Evolutionary conservation across 225 moss, liverwort and hornwort genomes (phyloP), one percentile per base, ranked within the genome.

Genomic region (Rhytidiadelphus loreus): DNA sequence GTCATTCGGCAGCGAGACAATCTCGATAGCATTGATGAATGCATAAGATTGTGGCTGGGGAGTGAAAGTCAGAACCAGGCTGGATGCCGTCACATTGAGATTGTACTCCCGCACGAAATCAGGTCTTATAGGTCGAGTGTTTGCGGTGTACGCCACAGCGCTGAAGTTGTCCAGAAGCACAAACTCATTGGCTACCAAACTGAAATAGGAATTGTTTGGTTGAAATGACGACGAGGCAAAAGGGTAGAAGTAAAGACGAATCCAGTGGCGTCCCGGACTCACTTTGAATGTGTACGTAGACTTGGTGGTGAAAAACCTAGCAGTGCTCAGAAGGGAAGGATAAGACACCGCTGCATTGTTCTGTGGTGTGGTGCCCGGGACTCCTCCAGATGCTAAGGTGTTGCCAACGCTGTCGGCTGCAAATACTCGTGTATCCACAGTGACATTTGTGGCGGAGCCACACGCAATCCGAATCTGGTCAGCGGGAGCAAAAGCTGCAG

Each of bases 211-310:
- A 50, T 81, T 91, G 83, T 87, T 93, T 15, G 98, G 96, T 35
- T 87, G 84, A 46, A 92, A 97, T 6, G 93, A 92, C 1, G 91
- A 91, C 24, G 90, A 95, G 23, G 95, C 86, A 57, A 97, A 95
- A 8, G 98, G 96, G 69, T 94, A 96, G 87, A 96, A 98, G 89
- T 95, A 97, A 35, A 98, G 89, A 24, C 98, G 98, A 66, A 98
- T 48, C 96, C 96, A 97, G 28, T 95, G 92, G 7, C 92, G 81
- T 32, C 96, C 95, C 2, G 95, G 72, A 11, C 81, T 63, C 44
- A 98, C 94, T 55, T 92, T 94, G 50, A 98, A 92, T 43, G 93
- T 90, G 93, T 98, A 98, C 22, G 92, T 87, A 35, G 94, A 89
- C 62, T 87, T 88, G 15, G 80, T 81, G 33, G 88, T 71, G 65